Percentiles rank a stretch among this genome's conserved stretches.
Evolutionary conservation across 352 stramenopile genomes (phyloP).

Genomic region (Phytophthora tubulina): DNA sequence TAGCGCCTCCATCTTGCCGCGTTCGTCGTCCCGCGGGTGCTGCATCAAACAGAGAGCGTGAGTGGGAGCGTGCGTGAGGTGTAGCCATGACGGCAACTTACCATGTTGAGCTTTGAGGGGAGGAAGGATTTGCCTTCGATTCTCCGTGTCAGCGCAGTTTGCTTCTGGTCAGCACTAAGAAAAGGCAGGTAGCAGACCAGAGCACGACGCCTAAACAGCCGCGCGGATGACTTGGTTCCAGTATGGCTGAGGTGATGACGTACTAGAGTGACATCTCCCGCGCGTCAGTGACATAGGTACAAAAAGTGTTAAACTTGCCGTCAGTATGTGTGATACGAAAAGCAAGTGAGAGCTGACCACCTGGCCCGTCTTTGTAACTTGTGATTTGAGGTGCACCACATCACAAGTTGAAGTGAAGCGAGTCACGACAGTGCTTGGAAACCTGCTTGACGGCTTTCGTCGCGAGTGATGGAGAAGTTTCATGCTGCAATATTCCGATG

Average conservation of each 20-base stretch:
- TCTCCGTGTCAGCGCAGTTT: constrained; percentile 1
- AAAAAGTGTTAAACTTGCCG: background rate
- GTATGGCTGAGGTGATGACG: background rate
- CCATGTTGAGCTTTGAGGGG: constrained; percentile 32
- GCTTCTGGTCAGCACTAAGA: constrained; percentile 25
- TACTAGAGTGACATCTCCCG: constrained; percentile 14
- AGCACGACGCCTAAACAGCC: constrained; percentile 20
- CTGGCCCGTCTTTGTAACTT: background rate
- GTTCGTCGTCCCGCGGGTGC: constrained; percentile 48
- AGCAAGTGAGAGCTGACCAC: background rate
- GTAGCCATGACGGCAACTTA: constrained; percentile 24
- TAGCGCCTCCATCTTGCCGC: constrained; percentile 80
- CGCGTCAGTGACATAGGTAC: constrained; percentile 14
- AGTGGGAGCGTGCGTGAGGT: background rate
- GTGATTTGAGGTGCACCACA: background rate
- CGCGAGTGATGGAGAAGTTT: constrained; percentile 33
- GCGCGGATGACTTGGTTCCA: constrained; percentile 5
- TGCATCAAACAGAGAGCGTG: constrained; percentile 14
- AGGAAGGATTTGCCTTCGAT: constrained; percentile 37
- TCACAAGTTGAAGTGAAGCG: constrained; percentile 12
- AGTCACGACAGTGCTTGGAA: constrained; percentile 3
- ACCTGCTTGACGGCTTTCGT: constrained; percentile 10
- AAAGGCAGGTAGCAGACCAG: background rate
- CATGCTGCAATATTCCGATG: background rate
- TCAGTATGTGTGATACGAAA: background rate